A percentile compares a stretch with the other conserved stretches of the same genome.
These are phyloP conservation scores for Apiotrichum brassicae DNA, from an alignment of 1,284 basidiomycete species.

Conservation along the genomic window DNA sequence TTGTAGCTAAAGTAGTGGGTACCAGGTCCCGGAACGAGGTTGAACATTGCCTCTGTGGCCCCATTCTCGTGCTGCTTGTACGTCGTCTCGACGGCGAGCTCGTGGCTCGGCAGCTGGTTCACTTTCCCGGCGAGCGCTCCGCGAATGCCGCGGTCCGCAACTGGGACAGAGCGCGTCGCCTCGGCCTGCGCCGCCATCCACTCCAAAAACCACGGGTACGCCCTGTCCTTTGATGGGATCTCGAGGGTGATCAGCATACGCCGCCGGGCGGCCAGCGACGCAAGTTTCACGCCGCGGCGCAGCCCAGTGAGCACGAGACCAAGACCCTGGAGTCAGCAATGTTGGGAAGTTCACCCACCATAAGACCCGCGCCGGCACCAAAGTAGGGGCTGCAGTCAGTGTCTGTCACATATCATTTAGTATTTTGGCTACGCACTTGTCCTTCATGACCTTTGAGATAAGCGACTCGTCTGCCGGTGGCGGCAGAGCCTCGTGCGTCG, in stretches of 20 bases:
- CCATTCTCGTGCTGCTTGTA: constrained; percentile 85
- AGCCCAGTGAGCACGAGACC: constrained; percentile 73
- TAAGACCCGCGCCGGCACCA: constrained; percentile 89
- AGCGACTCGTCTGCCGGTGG: constrained; percentile 7
- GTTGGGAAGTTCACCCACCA: constrained; percentile 55
- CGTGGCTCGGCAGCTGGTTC: constrained; percentile 70
- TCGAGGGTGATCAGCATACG: constrained; percentile 91
- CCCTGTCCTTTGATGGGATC: constrained; percentile 89
- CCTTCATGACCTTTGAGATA: constrained; percentile 31
- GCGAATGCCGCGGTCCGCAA: constrained; percentile 17
- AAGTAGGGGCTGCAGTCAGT: constrained; percentile 70
- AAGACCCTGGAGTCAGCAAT: constrained; percentile 57
- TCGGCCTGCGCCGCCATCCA: constrained; percentile 69
- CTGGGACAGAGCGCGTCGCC: constrained; percentile 21
- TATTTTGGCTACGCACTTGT: constrained; percentile 32
- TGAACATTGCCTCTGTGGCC: constrained; percentile 77
- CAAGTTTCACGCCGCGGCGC: constrained; percentile 63
- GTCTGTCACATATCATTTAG: too few species aligned
- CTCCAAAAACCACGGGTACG: constrained; percentile 94
- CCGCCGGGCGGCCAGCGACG: constrained; percentile 69
- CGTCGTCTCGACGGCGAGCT: constrained; percentile 88
- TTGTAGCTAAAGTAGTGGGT: constrained; percentile 87
- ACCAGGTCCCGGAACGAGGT: constrained; percentile 90
- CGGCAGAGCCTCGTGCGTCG: neutral
- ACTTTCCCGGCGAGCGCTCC: constrained; percentile 30